Evolutionary conservation across 140 eudicot species (phyloP).

Genomic region (Stevia rebaudiana): DNA sequence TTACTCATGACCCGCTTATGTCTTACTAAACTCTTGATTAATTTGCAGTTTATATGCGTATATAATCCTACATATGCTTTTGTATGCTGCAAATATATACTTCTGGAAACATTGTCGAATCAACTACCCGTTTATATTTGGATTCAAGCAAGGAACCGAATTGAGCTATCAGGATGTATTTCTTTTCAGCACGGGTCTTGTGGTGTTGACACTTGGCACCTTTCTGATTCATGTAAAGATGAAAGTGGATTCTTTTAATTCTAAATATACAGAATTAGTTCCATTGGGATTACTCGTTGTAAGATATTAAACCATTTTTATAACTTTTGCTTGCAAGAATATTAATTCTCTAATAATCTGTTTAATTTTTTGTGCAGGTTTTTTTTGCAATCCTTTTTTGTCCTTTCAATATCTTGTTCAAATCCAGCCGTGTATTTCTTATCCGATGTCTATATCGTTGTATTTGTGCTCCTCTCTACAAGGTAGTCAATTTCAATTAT

Average conservation of each 20-base stretch:
- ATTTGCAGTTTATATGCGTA: slow-evolving; percentile 65
- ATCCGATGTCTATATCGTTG: slow-evolving; percentile 45
- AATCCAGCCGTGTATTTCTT: slow-evolving; percentile 70
- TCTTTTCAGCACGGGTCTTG: slow-evolving; percentile 67
- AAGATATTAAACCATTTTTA: slow-evolving; percentile 22
- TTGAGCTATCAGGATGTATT: slow-evolving; percentile 62
- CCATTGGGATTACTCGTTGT: slow-evolving; percentile 60
- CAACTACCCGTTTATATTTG: slow-evolving; percentile 86
- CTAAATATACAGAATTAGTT: slow-evolving; percentile 41
- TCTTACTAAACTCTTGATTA: slow-evolving; percentile 28
- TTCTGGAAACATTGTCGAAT: slow-evolving; percentile 69
- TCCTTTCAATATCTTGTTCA: slow-evolving; percentile 71
- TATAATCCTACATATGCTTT: slow-evolving; percentile 63
- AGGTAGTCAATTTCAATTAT: slow-evolving; percentile 32
- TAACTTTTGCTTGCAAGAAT: background rate
- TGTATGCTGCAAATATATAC: slow-evolving; percentile 73
- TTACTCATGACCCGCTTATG: background rate
- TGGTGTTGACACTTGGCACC: slow-evolving; percentile 62
- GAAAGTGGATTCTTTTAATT: slow-evolving; percentile 47
- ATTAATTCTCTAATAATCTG: background rate
- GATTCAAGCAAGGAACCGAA: slow-evolving; percentile 71
- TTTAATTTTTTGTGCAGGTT: slow-evolving; percentile 41
- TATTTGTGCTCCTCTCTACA: slow-evolving; percentile 79
- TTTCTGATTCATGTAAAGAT: slow-evolving; percentile 61
- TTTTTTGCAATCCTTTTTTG: slow-evolving; percentile 45